phyloP scores from a whole-genome alignment of 768 basidiomycete species.

The Suillus tomentosus region DNA sequence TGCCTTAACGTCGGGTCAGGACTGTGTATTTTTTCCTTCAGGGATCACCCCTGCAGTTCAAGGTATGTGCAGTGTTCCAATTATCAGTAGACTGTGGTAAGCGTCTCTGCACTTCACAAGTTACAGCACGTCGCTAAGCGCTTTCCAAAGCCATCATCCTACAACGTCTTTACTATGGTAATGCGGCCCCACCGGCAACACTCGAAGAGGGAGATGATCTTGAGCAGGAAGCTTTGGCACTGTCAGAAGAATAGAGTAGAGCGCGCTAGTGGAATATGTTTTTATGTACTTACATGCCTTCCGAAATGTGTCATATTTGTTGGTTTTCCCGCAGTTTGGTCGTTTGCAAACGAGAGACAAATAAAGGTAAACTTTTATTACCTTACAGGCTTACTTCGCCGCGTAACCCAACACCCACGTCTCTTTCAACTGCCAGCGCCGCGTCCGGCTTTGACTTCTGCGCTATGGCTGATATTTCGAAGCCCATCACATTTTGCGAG shows the following conservation, averaged over 20 bases:
- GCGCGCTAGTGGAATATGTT: neutral
- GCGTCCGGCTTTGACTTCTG: conserved; percentile 18
- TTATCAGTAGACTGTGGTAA: conserved; percentile 75
- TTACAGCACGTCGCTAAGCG: conserved; percentile 16
- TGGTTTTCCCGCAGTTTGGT: conserved; percentile 6
- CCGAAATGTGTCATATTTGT: conserved; percentile 5
- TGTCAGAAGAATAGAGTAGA: conserved; percentile 54
- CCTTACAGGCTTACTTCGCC: conserved; percentile 17
- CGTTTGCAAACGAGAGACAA: conserved; percentile 28
- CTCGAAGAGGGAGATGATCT: conserved; percentile 59
- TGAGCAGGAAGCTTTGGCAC: conserved; percentile 66
- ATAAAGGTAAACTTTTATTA: conserved; percentile 32
- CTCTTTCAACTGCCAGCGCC: conserved; percentile 18
- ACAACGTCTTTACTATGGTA: conserved; percentile 78
- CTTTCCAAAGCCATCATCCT: conserved; percentile 59
- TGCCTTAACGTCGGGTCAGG: conserved; percentile 41
- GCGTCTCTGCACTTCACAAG: conserved; percentile 28
- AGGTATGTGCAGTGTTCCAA: conserved; percentile 82
- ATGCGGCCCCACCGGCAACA: conserved; percentile 54
- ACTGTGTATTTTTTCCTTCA: conserved; percentile 80
- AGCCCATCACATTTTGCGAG: conserved; percentile 88
- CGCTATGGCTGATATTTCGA: conserved; percentile 38
- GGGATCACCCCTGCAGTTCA: conserved; percentile 75
- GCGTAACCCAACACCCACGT: conserved; percentile 27
- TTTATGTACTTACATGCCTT: conserved; percentile 8